Evolutionary conservation across 306 rosid genomes (phyloP), one percentile per base, ranked within the genome.

Genomic region (Glycine soja): DNA sequence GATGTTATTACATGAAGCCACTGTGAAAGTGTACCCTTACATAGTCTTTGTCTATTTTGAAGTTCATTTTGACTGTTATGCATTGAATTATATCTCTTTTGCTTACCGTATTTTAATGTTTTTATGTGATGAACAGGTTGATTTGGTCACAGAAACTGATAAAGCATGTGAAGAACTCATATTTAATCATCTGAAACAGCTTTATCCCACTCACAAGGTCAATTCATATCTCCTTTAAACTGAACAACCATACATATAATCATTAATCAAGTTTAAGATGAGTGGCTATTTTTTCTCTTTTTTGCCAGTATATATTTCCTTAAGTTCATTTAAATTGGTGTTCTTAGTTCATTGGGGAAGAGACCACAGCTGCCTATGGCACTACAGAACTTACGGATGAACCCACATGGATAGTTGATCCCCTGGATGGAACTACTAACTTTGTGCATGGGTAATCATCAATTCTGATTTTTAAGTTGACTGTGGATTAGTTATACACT

Each of bases 401-500:
- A 46, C 98, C 91, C 53, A 96, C 99, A 51, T 96, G 99, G 99
- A 89, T 96, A 77, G 98, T 96, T 46, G 99, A 96, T 90, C 99
- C 99, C 77, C 85, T 96, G 65, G 99, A 96, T 83, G 99, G 99
- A 87, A 96, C 99, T 53, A 96, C 97, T 36, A 95, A 95, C 86
- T 96, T 96, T 51, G 99, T 93, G 18, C 98, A 96, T 80, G 97
- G 99, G 98, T 96, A 92, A 82, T 43, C 32, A 42, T 85, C 73
- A 74, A 68, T 78, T 79, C 75, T 85, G 63, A 4, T 76, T 50
- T 82, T 85, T 69, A 71, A 57, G 45, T 61, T 72, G 73, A 70
- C 58, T 14, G 70, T 78, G 53, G 70, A 64, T 8, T 66, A 8
- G 72, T 14, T 16, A 69, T 72, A 32, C 48, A 51, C 70, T 71